Conservation (phyloP, 2,329 filamentous ascomycete genomes). For the Colletotrichum siamense region DNA sequence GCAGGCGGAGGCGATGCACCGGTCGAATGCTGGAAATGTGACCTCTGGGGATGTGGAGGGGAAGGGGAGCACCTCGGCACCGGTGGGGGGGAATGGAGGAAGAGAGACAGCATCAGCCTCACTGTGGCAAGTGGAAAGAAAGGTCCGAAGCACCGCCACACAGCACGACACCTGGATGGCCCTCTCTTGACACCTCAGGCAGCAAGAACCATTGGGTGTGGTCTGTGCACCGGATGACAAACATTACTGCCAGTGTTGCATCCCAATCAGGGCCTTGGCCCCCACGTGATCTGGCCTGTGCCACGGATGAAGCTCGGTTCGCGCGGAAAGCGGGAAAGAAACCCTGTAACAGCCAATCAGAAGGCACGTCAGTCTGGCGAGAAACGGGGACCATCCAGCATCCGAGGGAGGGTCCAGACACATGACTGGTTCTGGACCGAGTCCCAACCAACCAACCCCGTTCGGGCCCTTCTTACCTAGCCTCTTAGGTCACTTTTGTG, state of each 20-base stretch:
- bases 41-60: not conserved
- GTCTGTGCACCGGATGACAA: not conserved
- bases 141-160: not conserved
- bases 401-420: not conserved
- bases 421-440: constrained; percentile 12
- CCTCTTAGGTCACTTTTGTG: not conserved
- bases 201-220: not conserved
- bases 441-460: not conserved
- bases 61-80: too few relatives aligned
- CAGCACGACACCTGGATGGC: not conserved
- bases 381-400: not conserved
- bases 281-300: constrained; percentile 15
- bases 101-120: not conserved
- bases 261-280: not conserved
- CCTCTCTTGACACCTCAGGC: not conserved
- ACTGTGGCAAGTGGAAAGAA: not conserved
- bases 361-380: not conserved
- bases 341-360: not conserved
- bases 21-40: not conserved
- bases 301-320: not conserved
- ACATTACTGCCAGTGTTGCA: not conserved
- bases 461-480: not conserved
- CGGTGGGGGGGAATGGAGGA: too few relatives aligned
- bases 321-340: not conserved
- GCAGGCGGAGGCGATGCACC: not conserved